Evolutionary conservation across 1,284 basidiomycete species (phyloP), one percentile per base, ranked within the genome.

Genomic region (Ustilago bromivora): DNA sequence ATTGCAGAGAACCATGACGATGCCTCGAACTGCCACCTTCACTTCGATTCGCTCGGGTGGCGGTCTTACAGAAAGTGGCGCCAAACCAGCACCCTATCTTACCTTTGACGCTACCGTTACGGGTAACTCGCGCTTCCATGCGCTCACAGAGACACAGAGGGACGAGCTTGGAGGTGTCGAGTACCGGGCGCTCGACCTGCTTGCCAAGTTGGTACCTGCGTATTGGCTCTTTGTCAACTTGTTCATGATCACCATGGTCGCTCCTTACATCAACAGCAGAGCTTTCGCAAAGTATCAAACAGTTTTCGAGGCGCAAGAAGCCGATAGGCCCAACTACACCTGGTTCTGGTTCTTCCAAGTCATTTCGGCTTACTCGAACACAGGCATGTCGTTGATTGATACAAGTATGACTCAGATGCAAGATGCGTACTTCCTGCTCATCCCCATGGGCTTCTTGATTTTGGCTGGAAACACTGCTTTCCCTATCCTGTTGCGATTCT

Each of bases 131-230:
- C 88, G 90, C n/a, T 98, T 99, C 84, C 90, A 91, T 57, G 88
- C 90, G 47, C 87, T 98, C 60, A 93, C 92, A 0, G 89, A 91
- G 40, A 93, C 94, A 61, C 92, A 98, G 82, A 88, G 94, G 78
- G 93, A 96, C 73, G 95, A 98, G 86, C 88, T 98, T 6, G 95
- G 95, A 9, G 96, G 96, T 7, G 93, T 97, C 15, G 96, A 99
- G 86, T 98, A 95, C 83, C 90, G 94, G n/a, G 94, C 93, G 1
- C 87, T 97, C 63, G 92, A 92, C 68, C 89, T 92, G 4, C 86
- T 96, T 49, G 88, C 94, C 40, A 82, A 81, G 66, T 67, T 87
- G 23, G 70, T 84, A n/a, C 79, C 81, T 19, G 61, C 66, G 53
- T 83, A 83, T 23, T 67, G 66, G 71, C 51, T 82, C 23, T 23